Evolutionary conservation across 306 rosid genomes (phyloP), one percentile per base, ranked within the genome.

Genomic region (Trichosanthes cucumerina): DNA sequence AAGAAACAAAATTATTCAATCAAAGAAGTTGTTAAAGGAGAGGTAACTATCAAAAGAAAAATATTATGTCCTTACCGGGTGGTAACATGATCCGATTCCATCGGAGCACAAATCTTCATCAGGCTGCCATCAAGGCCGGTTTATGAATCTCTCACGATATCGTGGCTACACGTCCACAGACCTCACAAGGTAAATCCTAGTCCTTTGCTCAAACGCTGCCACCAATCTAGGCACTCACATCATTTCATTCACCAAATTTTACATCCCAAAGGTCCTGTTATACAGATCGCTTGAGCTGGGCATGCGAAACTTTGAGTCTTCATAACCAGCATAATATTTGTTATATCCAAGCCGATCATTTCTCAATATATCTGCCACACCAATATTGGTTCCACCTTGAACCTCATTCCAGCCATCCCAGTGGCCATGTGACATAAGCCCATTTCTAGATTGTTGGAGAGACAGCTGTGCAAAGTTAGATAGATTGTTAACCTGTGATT

Each of bases 381-480:
- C 87, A 56, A 87, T 11, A 78, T 69, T 69, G 80, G 80, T 89
- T 76, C 91, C 93, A 62, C 86, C 85, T 79, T 89, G 93, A 81
- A 86, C 80, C 65, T 91, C 90, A 83, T 85, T 93, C 97, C 98
- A 90, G 71, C 91, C 88, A 82, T 89, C 96, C 94, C 92, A 92
- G 69, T 90, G 93, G 49, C 97, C 92, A 84, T 88, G 92, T 72
- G 96, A 72, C 83, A 87, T 70, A 58, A 78, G 77, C 16, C 89
- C 82, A 83, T 87, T 92, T 84, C 94, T 85, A 68, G 97, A 78
- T 71, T 90, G 97, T 83, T 90, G 97, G 28, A 85, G 80, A 69
- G 98, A 83, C 81, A 90, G 58, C 79, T 92, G 98, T n/a, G 92
- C 87, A 86, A 81, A 92, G 23, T 90, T 88, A 21, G 92, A 83